Percentiles rank a stretch among this genome's conserved stretches.
These are phyloP conservation scores for Ceratocystis huliohia DNA, from an alignment of 2,329 filamentous ascomycete genomes.

Conservation along the genomic window DNA sequence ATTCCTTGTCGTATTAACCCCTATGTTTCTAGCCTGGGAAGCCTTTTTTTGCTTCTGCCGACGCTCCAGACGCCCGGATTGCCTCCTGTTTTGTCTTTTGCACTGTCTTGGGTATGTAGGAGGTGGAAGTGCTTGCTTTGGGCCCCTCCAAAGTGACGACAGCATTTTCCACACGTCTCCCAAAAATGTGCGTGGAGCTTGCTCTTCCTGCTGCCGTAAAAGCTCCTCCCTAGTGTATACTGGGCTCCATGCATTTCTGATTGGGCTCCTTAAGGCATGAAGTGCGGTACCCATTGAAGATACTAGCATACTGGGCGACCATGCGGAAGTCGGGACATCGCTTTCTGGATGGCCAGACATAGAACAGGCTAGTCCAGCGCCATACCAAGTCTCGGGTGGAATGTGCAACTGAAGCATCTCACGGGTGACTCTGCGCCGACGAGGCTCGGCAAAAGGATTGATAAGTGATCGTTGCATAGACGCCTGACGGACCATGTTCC, in stretches of 20 bases:
- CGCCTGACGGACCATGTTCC: slow-evolving; percentile 13
- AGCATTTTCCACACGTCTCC: background rate
- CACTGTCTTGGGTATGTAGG: background rate
- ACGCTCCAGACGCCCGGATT: background rate
- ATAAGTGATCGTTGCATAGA: slow-evolving; percentile 12
- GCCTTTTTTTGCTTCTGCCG: background rate
- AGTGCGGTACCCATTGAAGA: slow-evolving; percentile 1
- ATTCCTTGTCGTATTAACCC: background rate
- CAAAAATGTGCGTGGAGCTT: slow-evolving; percentile 3
- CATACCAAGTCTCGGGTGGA: slow-evolving; percentile 15
- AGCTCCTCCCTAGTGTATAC: slow-evolving; percentile 12
- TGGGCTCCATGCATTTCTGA: slow-evolving; percentile 11
- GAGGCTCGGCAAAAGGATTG: slow-evolving; percentile 13
- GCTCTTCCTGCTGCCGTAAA: slow-evolving; percentile 13
- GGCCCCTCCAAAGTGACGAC: background rate
- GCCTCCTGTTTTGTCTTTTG: background rate
- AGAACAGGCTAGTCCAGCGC: background rate
- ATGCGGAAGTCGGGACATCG: background rate
- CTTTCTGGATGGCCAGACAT: background rate
- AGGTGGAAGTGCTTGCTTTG: background rate
- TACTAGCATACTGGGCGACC: slow-evolving; percentile 1
- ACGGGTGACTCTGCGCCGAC: background rate
- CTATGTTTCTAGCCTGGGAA: background rate
- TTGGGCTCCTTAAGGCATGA: background rate
- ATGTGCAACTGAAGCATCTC: slow-evolving; percentile 12